phyloP scores from a whole-genome alignment of 2,329 filamentous ascomycete genomes.

The Monilinia polystroma region DNA sequence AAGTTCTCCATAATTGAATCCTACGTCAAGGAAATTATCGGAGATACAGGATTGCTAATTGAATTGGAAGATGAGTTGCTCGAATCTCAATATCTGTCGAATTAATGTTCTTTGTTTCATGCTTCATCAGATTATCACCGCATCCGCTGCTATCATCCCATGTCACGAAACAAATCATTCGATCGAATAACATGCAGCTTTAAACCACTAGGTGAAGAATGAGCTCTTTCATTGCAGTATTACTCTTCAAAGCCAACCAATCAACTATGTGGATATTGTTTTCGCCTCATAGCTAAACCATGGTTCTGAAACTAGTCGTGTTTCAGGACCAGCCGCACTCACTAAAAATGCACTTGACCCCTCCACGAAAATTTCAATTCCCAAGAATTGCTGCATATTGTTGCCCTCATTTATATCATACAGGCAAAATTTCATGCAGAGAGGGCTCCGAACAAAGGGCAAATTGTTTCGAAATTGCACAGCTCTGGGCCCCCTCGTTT shows the following conservation, averaged over 20 bases:
- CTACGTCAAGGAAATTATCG: neutral
- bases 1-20: neutral
- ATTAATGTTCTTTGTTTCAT: neutral
- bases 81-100: neutral
- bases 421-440: neutral
- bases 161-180: neutral
- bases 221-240: neutral
- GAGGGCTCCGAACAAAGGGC: slow-evolving; percentile 15
- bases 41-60: neutral
- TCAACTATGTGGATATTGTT: neutral
- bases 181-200: neutral
- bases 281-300: neutral
- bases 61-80: no score
- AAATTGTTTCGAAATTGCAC: slow-evolving; percentile 24
- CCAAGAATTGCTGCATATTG: neutral
- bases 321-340: slow-evolving; percentile 15
- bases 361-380: neutral
- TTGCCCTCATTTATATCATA: neutral
- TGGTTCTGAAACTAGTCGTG: neutral
- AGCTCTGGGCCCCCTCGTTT: slow-evolving; percentile 25
- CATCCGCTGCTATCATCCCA: neutral
- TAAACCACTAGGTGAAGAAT: neutral
- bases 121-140: neutral
- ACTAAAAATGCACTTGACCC: neutral
- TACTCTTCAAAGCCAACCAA: neutral